Conservation (phyloP, 257 asterid genomes). For the Cinchona pubescens region DNA sequence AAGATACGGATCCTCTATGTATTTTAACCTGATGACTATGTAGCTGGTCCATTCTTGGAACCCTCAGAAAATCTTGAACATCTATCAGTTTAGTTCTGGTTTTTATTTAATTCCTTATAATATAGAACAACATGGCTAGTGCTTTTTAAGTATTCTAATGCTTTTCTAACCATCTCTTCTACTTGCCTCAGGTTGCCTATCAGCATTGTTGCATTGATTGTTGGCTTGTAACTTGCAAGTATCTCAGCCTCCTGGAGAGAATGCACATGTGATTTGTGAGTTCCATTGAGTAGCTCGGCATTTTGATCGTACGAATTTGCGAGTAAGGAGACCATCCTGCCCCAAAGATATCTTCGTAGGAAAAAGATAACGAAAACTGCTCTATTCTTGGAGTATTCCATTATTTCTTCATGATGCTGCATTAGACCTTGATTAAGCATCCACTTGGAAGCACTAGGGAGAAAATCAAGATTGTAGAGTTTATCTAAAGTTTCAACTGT, state of each 20-base stretch:
- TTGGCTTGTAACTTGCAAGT: conserved; percentile 81
- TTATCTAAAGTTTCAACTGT: conserved; percentile 67
- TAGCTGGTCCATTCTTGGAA: conserved; percentile 57
- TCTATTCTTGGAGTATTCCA: conserved; percentile 64
- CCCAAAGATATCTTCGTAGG: conserved; percentile 75
- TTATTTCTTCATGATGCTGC: conserved; percentile 72
- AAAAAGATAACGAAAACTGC: conserved; percentile 89
- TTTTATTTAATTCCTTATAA: conserved; percentile 74
- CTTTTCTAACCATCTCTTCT: conserved; percentile 52
- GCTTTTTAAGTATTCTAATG: conserved; percentile 68
- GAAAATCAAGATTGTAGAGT: conserved; percentile 74
- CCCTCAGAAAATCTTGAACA: conserved; percentile 74
- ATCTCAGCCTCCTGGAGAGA: conserved; percentile 75
- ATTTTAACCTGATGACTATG: conserved; percentile 86
- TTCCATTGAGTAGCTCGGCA: conserved; percentile 77
- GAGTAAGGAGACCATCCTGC: conserved; percentile 78
- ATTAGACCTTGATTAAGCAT: conserved; percentile 90
- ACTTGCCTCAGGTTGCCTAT: conserved; percentile 62
- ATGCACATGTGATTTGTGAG: conserved; percentile 94
- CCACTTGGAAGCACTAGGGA: conserved; percentile 91
- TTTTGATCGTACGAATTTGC: conserved; percentile 86
- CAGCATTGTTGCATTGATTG: conserved; percentile 51
- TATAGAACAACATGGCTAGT: conserved; percentile 73
- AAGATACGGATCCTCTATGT: conserved; percentile 68
- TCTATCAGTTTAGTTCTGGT: conserved; percentile 64